Percentiles rank a stretch among this genome's conserved stretches.
Conservation (phyloP, 176 grass and related monocot genomes). For the Metroxylon sagu region DNA sequence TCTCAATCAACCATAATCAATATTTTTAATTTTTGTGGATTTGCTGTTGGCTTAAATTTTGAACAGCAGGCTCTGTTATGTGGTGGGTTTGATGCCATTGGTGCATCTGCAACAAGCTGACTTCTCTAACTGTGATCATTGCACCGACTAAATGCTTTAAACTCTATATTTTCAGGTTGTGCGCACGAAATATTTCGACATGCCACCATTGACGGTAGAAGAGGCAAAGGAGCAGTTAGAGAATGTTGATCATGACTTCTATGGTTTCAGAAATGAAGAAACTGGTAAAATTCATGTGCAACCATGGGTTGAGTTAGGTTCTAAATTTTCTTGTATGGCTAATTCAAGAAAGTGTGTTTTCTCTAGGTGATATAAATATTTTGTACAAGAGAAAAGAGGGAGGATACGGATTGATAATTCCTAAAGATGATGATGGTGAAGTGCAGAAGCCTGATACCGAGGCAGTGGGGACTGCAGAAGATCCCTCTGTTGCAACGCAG, state of each 20-base stretch:
- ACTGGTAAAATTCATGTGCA: conserved; percentile 26
- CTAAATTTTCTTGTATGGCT: background rate
- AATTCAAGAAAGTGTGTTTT: background rate
- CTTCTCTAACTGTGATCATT: no score
- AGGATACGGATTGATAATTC: conserved; percentile 71
- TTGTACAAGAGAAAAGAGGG: conserved; percentile 81
- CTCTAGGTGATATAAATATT: conserved; percentile 66
- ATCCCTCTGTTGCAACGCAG: background rate
- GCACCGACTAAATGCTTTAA: background rate
- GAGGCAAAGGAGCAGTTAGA: conserved; percentile 77
- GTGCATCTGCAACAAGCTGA: no score
- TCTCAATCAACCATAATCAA: no score
- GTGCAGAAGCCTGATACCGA: conserved; percentile 15
- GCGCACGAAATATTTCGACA: conserved; percentile 88
- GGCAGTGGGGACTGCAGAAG: background rate
- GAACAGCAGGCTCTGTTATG: no score
- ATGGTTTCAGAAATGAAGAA: conserved; percentile 72
- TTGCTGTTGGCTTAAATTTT: no score
- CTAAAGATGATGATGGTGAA: conserved; percentile 47
- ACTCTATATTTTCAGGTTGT: conserved; percentile 47
- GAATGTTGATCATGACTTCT: conserved; percentile 81
- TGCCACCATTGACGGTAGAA: conserved; percentile 81
- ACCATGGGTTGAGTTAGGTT: background rate
- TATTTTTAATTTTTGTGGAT: no score
- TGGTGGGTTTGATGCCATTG: no score